Conservation (phyloP, 169 alveolate genomes). For the Toxoplasma gondii region DNA sequence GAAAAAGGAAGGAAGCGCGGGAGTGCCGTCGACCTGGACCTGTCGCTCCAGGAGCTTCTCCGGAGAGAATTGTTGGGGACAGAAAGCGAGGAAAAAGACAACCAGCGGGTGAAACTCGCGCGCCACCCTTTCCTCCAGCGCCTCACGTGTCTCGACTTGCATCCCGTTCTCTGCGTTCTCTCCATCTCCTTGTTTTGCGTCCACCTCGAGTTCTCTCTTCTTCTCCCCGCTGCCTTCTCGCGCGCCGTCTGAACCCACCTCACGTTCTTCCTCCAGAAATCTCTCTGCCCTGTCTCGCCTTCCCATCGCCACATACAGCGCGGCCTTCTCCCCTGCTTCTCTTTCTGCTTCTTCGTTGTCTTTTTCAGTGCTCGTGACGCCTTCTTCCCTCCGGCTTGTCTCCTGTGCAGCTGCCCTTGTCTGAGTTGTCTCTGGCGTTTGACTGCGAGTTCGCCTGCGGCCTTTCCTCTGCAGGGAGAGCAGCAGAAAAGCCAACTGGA, state of each 20-base stretch:
- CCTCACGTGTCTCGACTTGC: not conserved
- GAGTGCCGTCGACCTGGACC: not conserved
- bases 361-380: not conserved
- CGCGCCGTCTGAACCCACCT: not conserved
- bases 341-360: not conserved
- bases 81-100: not conserved
- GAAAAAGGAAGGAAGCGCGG: not conserved
- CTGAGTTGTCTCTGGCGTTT: not conserved
- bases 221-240: not conserved
- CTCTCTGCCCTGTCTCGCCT: not conserved
- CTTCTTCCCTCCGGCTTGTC: not conserved
- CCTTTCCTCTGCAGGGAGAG: not conserved
- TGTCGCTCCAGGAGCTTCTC: not conserved
- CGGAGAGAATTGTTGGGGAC: not conserved
- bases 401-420: not conserved
- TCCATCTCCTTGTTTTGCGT: no score
- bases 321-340: not conserved
- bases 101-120: not conserved
- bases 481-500: not conserved
- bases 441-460: not conserved
- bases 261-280: not conserved
- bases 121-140: not conserved
- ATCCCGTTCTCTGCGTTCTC: not conserved
- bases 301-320: not conserved
- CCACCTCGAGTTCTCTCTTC: no score